These are phyloP conservation scores for Urtica urens DNA, from an alignment of 306 rosid genomes.

Conservation along the genomic window DNA sequence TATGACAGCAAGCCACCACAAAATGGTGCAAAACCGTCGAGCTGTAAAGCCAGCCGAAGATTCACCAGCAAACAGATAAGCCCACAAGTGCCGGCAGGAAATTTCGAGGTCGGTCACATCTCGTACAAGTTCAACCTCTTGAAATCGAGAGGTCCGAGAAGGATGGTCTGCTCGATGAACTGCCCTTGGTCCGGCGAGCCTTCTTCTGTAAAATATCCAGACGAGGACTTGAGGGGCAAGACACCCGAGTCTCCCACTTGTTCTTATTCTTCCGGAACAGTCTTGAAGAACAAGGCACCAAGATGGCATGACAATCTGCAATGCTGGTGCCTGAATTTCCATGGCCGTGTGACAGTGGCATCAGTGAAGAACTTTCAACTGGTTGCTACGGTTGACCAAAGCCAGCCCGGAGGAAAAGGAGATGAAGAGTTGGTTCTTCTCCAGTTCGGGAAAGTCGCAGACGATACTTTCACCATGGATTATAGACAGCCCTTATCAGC, in stretches of 20 bases:
- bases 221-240: constrained; percentile 22
- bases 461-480: constrained; percentile 93
- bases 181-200: constrained; percentile 42
- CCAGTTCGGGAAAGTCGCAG: constrained; percentile 94
- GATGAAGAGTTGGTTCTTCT: constrained; percentile 82
- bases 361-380: constrained; percentile 97
- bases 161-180: constrained; percentile 70
- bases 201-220: constrained; percentile 18
- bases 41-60: constrained; percentile 68
- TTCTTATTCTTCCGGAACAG: constrained; percentile 44
- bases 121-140: constrained; percentile 86
- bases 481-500: constrained; percentile 90
- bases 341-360: constrained; percentile 90
- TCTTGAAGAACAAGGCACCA: constrained; percentile 90
- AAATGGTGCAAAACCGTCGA: constrained; percentile 81
- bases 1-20: constrained; percentile 88
- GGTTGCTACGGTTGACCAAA: constrained; percentile 70
- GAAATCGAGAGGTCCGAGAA: constrained; percentile 98
- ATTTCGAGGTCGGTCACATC: constrained; percentile 84
- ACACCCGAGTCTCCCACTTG: constrained; percentile 22
- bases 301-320: constrained; percentile 95
- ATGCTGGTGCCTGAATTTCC: constrained; percentile 99
- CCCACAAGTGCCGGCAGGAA: constrained; percentile 93
- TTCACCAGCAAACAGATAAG: constrained; percentile 94
- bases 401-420: constrained; percentile 87